A percentile compares a stretch with the other conserved stretches of the same genome.
Evolutionary conservation across 257 asterid species (phyloP).

Genomic region (Oldenlandia corymbosa): DNA sequence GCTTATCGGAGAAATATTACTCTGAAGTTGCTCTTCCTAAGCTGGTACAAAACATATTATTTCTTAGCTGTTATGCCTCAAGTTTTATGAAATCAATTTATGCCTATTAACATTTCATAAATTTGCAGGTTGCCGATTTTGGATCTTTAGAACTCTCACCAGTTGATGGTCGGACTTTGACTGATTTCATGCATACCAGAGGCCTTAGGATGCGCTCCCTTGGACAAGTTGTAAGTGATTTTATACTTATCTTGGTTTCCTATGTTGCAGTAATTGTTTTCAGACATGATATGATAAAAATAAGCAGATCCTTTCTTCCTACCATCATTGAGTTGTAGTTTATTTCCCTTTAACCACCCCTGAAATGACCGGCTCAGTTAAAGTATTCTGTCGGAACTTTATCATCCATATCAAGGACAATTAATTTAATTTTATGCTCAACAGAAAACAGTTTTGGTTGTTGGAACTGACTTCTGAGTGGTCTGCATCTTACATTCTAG

Average conservation of each 20-base stretch:
- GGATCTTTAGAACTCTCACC: constrained; percentile 99
- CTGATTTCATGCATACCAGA: constrained; percentile 99
- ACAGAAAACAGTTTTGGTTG: not conserved
- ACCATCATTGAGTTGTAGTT: not conserved
- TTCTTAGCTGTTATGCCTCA: not conserved
- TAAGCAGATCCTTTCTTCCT: not conserved
- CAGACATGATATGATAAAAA: not conserved
- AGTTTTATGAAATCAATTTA: constrained; percentile 2
- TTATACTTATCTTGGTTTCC: constrained; percentile 8
- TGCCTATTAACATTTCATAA: constrained; percentile 18
- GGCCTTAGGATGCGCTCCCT: constrained; percentile 98
- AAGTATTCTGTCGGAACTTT: not conserved
- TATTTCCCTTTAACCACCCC: not conserved
- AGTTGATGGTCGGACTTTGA: constrained; percentile 93
- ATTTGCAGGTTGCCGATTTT: constrained; percentile 96
- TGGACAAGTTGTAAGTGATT: constrained; percentile 85
- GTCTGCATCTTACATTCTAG: not conserved
- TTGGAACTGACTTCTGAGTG: not conserved
- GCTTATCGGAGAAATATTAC: constrained; percentile 67
- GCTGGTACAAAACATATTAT: constrained; percentile 48
- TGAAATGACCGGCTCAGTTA: not conserved
- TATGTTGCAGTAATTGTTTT: constrained; percentile 6
- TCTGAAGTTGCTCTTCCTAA: constrained; percentile 88
- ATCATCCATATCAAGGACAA: not conserved
- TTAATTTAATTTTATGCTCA: not conserved